Conservation (phyloP, 495 filamentous ascomycete genomes). For the Aspergillus saccharolyticus region DNA sequence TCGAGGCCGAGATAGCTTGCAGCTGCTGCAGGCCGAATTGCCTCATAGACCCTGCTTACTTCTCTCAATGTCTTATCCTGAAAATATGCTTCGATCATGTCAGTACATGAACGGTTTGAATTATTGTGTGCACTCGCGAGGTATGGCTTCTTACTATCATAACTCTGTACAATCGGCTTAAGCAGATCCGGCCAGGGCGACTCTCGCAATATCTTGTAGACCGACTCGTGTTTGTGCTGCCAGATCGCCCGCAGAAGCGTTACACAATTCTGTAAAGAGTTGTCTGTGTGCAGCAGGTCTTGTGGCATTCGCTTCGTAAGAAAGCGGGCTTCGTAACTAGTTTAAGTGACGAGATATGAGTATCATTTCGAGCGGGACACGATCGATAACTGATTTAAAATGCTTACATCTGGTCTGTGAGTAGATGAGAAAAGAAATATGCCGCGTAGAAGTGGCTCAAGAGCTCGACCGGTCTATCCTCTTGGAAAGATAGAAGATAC, state of each 20-base stretch:
- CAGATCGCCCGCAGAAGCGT: constrained; percentile 46
- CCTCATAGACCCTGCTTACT: constrained; percentile 45
- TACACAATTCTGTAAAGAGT: constrained; percentile 41
- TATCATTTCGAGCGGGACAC: background rate
- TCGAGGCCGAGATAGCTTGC: constrained; percentile 46
- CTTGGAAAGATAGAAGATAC: constrained; percentile 26
- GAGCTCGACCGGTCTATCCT: constrained; percentile 22
- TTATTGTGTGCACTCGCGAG: background rate
- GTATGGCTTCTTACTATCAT: constrained; percentile 31
- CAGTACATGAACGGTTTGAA: constrained; percentile 1
- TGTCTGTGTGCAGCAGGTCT: constrained; percentile 32
- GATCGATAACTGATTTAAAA: background rate
- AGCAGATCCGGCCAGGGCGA: constrained; percentile 40
- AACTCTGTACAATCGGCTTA: constrained; percentile 36
- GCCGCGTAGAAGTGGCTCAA: constrained; percentile 46
- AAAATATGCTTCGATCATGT: constrained; percentile 31
- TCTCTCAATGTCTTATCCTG: constrained; percentile 44
- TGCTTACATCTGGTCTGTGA: constrained; percentile 47
- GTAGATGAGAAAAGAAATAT: constrained; percentile 49
- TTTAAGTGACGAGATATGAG: constrained; percentile 1
- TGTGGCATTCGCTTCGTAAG: constrained; percentile 46
- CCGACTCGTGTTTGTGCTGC: constrained; percentile 40
- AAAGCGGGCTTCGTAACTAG: constrained; percentile 49
- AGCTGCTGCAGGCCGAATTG: constrained; percentile 41
- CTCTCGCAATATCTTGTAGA: constrained; percentile 40